These are phyloP conservation scores for Penicillium diatomitis DNA, from an alignment of 495 filamentous ascomycete species.

Conservation along the genomic window DNA sequence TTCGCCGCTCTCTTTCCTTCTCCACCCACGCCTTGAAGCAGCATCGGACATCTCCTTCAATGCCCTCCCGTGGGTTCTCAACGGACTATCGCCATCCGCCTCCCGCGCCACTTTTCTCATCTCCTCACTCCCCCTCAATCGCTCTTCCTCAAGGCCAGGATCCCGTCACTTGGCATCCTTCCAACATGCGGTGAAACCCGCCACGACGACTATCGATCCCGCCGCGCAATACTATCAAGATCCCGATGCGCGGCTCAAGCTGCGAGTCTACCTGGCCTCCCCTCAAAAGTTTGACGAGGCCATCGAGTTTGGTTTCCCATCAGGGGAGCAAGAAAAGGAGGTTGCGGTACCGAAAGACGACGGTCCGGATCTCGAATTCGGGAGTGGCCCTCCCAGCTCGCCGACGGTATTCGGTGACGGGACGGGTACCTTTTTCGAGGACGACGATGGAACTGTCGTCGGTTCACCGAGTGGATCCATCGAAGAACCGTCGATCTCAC, in stretches of 20 bases:
- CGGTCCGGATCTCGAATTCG: conserved; percentile 6
- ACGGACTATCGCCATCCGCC: conserved; percentile 2
- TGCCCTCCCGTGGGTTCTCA: conserved; percentile 8
- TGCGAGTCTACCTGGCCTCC: conserved; percentile 82
- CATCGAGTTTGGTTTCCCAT: conserved; percentile 85
- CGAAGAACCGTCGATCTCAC: conserved; percentile 4
- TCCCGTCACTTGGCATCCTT: conserved; percentile 16
- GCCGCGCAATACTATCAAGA: conserved; percentile 80
- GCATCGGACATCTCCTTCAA: conserved; percentile 6
- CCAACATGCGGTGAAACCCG: conserved; percentile 25
- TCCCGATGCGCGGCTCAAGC: conserved; percentile 76
- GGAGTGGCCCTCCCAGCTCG: background rate
- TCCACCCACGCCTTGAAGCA: conserved; percentile 11
- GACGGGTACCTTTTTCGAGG: conserved; percentile 37
- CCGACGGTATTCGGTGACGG: conserved; percentile 6
- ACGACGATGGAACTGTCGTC: conserved; percentile 29
- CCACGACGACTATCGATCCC: conserved; percentile 56
- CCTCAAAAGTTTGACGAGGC: conserved; percentile 95
- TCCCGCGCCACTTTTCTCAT: conserved; percentile 10
- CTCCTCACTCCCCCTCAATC: conserved; percentile 17
- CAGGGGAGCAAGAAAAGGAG: conserved; percentile 36
- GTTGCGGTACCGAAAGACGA: conserved; percentile 6
- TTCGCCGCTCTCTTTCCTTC: conserved; percentile 42
- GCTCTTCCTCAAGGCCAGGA: conserved; percentile 32
- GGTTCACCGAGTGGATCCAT: conserved; percentile 15